These are phyloP conservation scores for Akanthomyces lecanii DNA, from an alignment of 2,329 filamentous ascomycete genomes.

Conservation along the genomic window DNA sequence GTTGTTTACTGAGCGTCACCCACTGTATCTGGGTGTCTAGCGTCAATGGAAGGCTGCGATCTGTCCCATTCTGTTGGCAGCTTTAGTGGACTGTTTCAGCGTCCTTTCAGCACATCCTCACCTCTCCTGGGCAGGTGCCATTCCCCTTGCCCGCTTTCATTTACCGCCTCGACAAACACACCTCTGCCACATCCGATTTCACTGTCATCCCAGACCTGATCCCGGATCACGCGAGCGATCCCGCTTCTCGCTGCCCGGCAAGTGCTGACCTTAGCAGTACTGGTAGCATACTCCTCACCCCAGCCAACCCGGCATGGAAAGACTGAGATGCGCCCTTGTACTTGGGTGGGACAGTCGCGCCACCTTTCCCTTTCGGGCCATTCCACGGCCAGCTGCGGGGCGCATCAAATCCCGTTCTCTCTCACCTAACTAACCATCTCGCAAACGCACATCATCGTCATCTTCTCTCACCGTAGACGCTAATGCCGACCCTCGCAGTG, in stretches of 20 bases:
- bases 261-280: background rate
- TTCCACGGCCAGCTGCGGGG: constrained; percentile 5
- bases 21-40: background rate
- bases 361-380: background rate
- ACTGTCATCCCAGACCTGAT: background rate
- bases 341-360: background rate
- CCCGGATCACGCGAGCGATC: background rate
- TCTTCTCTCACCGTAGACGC: background rate
- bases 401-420: background rate
- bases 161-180: too few relatives aligned
- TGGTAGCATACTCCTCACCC: background rate
- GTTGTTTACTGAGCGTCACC: background rate
- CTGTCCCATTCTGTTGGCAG: background rate
- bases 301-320: background rate
- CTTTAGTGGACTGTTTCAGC: background rate
- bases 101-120: background rate
- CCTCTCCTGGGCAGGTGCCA: background rate
- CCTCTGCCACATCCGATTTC: too few relatives aligned
- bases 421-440: background rate
- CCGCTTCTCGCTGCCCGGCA: background rate
- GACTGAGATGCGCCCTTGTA: background rate
- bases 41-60: background rate
- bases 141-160: too few relatives aligned
- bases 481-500: background rate
- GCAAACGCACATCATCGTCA: constrained; percentile 2